These are phyloP conservation scores for Suhomyces taliae DNA, from an alignment of 1,139 yeast species.

Conservation along the genomic window DNA sequence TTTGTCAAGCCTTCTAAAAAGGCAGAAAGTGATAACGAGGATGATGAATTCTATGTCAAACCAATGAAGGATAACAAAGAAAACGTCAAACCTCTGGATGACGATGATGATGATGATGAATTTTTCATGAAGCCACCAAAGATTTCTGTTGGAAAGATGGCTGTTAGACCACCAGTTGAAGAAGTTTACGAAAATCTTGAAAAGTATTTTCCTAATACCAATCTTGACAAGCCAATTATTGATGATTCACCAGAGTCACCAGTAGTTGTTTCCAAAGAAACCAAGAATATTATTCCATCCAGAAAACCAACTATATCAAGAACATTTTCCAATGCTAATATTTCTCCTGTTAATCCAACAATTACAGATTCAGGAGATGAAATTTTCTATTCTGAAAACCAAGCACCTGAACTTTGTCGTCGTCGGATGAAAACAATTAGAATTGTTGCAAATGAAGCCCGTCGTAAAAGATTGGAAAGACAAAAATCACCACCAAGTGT, in stretches of 20 bases:
- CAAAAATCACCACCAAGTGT: slow-evolving; percentile 54
- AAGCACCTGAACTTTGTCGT: slow-evolving; percentile 30
- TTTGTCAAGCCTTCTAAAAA: neutral
- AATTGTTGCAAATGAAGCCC: slow-evolving; percentile 89
- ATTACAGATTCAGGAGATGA: slow-evolving; percentile 33
- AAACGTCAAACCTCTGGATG: slow-evolving; percentile 3
- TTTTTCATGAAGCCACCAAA: slow-evolving; percentile 29
- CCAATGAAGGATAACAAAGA: slow-evolving; percentile 16
- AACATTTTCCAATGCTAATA: slow-evolving; percentile 50
- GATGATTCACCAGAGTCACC: slow-evolving; percentile 75
- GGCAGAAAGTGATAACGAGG: slow-evolving; percentile 17
- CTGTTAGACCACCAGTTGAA: slow-evolving; percentile 90
- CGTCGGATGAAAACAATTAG: slow-evolving; percentile 82
- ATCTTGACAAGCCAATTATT: slow-evolving; percentile 87
- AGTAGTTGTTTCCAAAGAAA: slow-evolving; percentile 11
- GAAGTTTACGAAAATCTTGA: slow-evolving; percentile 90
- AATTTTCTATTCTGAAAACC: slow-evolving; percentile 33
- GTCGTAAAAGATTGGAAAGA: slow-evolving; percentile 49
- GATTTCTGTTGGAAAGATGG: slow-evolving; percentile 23
- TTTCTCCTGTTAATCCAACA: slow-evolving; percentile 36
- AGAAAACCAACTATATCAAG: slow-evolving; percentile 44
- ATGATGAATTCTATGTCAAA: slow-evolving; percentile 34
- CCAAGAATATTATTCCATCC: slow-evolving; percentile 7
- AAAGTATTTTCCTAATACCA: slow-evolving; percentile 87
- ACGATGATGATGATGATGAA: slow-evolving; percentile 15